Conservation (phyloP, 2,329 filamentous ascomycete species). For the Sodiomyces alkalinus region DNA sequence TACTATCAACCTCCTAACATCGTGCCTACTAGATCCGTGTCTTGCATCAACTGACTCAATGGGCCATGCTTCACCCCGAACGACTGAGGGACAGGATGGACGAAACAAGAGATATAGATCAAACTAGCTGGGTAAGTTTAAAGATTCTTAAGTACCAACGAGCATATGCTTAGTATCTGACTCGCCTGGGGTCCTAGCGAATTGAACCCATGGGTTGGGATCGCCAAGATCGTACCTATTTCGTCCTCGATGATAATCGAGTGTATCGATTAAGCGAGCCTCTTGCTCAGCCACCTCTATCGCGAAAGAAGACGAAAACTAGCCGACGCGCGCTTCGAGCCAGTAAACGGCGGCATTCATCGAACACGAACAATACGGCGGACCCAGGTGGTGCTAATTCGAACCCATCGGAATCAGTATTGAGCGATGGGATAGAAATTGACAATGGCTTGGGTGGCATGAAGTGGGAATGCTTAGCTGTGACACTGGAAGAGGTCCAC, state of each 20-base stretch:
- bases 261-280: constrained; percentile 79
- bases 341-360: constrained; percentile 62
- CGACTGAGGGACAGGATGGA: constrained; percentile 75
- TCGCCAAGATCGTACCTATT: constrained; percentile 71
- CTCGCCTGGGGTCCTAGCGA: no score
- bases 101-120: constrained; percentile 66
- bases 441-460: constrained; percentile 58
- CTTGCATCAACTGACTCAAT: constrained; percentile 76
- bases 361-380: no score
- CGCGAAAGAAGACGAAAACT: constrained; percentile 51
- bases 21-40: constrained; percentile 43
- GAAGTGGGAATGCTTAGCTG: constrained; percentile 83
- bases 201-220: constrained; percentile 86
- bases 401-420: no score
- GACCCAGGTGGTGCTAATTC: no score
- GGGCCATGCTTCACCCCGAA: constrained; percentile 79
- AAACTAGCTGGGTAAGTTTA: constrained; percentile 62
- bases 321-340: constrained; percentile 43
- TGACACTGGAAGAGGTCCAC: constrained; percentile 65
- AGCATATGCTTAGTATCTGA: no score
- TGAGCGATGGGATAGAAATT: no score
- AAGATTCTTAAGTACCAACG: no score
- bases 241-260: constrained; percentile 83
- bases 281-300: constrained; percentile 44
- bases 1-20: neutral